phyloP scores from a whole-genome alignment of 2,329 filamentous ascomycete genomes.

The Penicillium sp. region DNA sequence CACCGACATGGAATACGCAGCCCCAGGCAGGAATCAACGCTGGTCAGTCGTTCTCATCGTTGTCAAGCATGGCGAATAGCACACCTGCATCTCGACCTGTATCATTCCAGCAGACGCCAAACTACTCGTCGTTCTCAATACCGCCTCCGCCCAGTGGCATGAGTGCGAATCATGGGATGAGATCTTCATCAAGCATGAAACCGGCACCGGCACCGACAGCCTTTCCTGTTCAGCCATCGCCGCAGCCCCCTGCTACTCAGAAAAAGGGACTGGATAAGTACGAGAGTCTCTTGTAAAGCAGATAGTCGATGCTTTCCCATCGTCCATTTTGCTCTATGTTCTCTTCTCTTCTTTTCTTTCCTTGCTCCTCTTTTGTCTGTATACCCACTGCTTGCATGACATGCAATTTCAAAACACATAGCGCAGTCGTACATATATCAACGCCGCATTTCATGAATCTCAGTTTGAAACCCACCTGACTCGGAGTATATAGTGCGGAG shows the following conservation, averaged over 20 bases:
- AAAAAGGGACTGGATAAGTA: slow-evolving; percentile 50
- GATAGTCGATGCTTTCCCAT: not conserved
- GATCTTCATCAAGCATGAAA: slow-evolving; percentile 11
- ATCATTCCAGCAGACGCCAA: slow-evolving; percentile 20
- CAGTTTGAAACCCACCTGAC: too few relatives aligned
- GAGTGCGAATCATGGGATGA: slow-evolving; percentile 18
- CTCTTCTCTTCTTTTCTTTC: not conserved
- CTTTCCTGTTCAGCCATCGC: slow-evolving; percentile 21
- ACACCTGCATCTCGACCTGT: slow-evolving; percentile 12
- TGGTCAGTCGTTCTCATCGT: slow-evolving; percentile 20
- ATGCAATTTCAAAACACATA: slow-evolving; percentile 1
- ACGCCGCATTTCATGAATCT: too few relatives aligned
- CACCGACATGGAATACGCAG: slow-evolving; percentile 20
- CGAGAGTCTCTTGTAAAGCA: slow-evolving; percentile 48
- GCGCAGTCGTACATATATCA: slow-evolving; percentile 1
- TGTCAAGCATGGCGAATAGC: slow-evolving; percentile 24
- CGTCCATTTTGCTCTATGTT: not conserved
- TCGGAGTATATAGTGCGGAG: too few relatives aligned
- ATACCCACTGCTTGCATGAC: too few relatives aligned
- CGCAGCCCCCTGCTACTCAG: slow-evolving; percentile 24
- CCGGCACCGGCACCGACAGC: slow-evolving; percentile 14
- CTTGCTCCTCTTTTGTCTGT: too few relatives aligned
- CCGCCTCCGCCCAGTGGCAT: slow-evolving; percentile 33
- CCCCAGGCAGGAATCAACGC: slow-evolving; percentile 12
- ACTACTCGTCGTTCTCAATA: slow-evolving; percentile 39